Percentiles rank a stretch among this genome's conserved stretches.
phyloP scores from a whole-genome alignment of 2,329 filamentous ascomycete species.

The Mollisia scopiformis region DNA sequence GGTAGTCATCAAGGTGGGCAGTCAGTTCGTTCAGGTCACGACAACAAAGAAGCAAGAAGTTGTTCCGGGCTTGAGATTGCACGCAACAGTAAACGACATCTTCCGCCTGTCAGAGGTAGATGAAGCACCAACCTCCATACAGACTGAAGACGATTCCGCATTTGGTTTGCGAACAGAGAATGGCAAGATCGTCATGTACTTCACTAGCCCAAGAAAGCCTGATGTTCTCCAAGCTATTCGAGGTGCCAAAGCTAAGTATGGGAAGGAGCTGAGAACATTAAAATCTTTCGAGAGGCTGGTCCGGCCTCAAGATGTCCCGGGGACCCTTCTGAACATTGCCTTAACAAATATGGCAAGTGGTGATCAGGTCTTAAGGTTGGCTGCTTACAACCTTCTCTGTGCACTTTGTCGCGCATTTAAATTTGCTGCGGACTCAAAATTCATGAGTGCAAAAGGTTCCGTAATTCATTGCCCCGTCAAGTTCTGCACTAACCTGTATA shows the following conservation, averaged over 20 bases:
- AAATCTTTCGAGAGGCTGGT: constrained; percentile 69
- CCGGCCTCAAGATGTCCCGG: constrained; percentile 70
- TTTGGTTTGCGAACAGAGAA: constrained; percentile 71
- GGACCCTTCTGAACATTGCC: constrained; percentile 68
- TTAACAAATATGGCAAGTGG: constrained; percentile 67
- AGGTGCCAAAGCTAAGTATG: constrained; percentile 64
- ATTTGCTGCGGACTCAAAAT: constrained; percentile 62
- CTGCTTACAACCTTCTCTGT: constrained; percentile 69
- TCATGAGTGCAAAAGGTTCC: constrained; percentile 64
- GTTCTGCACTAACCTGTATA: constrained; percentile 34
- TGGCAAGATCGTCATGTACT: constrained; percentile 73
- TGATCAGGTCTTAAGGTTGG: constrained; percentile 61
- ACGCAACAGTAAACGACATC: constrained; percentile 69
- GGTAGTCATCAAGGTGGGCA: constrained; percentile 69
- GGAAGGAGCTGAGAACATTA: constrained; percentile 61
- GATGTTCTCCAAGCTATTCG: constrained; percentile 68
- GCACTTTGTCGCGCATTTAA: constrained; percentile 70
- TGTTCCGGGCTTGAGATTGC: constrained; percentile 62
- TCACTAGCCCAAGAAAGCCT: constrained; percentile 65
- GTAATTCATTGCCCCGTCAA: background rate
- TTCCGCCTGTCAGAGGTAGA: constrained; percentile 70
- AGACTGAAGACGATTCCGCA: constrained; percentile 67
- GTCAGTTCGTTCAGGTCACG: constrained; percentile 70
- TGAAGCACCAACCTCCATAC: constrained; percentile 65
- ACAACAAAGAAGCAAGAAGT: constrained; percentile 72